A percentile compares a stretch with the other conserved stretches of the same genome.
These are phyloP conservation scores for Aspergillus sclerotioniger DNA, from an alignment of 495 filamentous ascomycete species.

Conservation along the genomic window DNA sequence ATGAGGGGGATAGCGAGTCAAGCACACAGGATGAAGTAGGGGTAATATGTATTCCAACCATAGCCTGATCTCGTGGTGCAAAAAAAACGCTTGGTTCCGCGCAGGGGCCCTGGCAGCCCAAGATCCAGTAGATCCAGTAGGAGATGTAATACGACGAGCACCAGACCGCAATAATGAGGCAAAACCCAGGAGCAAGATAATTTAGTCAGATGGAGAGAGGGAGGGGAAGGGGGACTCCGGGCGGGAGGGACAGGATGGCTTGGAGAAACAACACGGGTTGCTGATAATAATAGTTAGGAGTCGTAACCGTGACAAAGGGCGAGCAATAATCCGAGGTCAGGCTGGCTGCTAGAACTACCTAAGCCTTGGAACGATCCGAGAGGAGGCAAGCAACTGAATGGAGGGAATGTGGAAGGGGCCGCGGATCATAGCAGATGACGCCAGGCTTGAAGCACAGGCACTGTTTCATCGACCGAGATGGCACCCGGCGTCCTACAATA, in stretches of 20 bases:
- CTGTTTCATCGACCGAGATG: too few relatives aligned
- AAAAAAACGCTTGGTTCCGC: neutral
- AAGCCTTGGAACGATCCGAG: slow-evolving; percentile 4
- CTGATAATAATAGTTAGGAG: too few relatives aligned
- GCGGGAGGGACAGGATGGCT: too few relatives aligned
- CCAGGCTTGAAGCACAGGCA: slow-evolving; percentile 9
- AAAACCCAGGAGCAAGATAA: neutral
- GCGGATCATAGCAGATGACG: slow-evolving; percentile 26
- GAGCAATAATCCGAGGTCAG: slow-evolving; percentile 1
- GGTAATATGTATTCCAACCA: slow-evolving; percentile 13
- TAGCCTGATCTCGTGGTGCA: slow-evolving; percentile 2
- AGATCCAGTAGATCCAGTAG: neutral
- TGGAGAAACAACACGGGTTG: too few relatives aligned
- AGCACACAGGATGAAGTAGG: slow-evolving; percentile 13
- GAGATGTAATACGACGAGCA: too few relatives aligned
- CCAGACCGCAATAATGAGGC: neutral
- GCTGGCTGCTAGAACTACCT: neutral
- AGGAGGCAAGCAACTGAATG: slow-evolving; percentile 6
- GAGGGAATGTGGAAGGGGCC: slow-evolving; percentile 20
- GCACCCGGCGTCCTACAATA: too few relatives aligned
- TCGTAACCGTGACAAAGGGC: neutral
- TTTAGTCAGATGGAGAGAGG: neutral
- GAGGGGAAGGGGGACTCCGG: too few relatives aligned
- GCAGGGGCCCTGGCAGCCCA: neutral
- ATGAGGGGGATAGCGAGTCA: slow-evolving; percentile 13